Evolutionary conservation across 169 alveolate genomes (phyloP).

Genomic region (Plasmodium gaboni): DNA sequence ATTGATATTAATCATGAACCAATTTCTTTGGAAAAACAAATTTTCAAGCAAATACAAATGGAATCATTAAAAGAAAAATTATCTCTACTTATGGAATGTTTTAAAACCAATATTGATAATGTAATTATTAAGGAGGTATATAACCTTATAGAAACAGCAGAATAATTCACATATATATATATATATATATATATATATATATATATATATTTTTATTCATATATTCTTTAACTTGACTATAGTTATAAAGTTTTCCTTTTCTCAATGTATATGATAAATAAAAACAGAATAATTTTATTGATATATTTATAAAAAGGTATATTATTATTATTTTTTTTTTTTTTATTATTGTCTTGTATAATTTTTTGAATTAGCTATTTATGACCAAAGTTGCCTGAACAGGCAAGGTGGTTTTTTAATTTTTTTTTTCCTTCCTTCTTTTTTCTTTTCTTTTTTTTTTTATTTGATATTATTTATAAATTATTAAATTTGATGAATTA

Average conservation of each 20-base stretch:
- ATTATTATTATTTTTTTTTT: too few species aligned
- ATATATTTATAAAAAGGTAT: too few species aligned
- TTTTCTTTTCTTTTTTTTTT: neutral
- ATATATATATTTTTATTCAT: too few species aligned
- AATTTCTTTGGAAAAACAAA: slow-evolving; percentile 54
- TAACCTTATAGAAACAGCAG: slow-evolving; percentile 31
- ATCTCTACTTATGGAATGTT: slow-evolving; percentile 51
- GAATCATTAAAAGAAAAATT: slow-evolving; percentile 70
- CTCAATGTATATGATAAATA: too few species aligned
- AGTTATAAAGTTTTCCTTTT: too few species aligned
- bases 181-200: too few species aligned
- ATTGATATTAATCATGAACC: neutral
- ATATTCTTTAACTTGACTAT: too few species aligned
- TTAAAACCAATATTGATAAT: slow-evolving; percentile 33
- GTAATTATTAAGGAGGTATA: slow-evolving; percentile 18
- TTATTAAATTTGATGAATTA: slow-evolving; percentile 1
- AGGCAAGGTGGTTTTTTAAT: too few species aligned
- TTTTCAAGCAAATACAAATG: slow-evolving; percentile 69
- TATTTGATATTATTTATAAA: slow-evolving; percentile 9
- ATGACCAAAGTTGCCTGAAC: too few species aligned
- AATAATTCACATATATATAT: neutral
- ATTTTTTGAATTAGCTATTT: too few species aligned
- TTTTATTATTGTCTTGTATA: too few species aligned
- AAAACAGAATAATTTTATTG: too few species aligned
- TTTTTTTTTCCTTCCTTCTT: neutral